Conservation (phyloP, 2,329 filamentous ascomycete genomes). For the Fusarium xylarioides region DNA sequence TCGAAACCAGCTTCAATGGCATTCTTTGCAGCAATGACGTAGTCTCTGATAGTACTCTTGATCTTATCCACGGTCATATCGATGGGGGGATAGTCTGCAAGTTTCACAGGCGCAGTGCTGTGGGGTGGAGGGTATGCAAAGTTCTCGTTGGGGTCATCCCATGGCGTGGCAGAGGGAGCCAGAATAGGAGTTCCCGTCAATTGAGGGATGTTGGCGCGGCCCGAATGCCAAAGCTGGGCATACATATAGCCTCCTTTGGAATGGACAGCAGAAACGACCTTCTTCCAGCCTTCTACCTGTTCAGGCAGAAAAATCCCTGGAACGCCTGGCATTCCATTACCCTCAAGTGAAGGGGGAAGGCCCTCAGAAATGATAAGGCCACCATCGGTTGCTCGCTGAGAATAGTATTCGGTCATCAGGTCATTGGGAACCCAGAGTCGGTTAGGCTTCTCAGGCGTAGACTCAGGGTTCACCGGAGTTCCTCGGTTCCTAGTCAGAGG, state of each 20-base stretch:
- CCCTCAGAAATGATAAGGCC: conserved; percentile 56
- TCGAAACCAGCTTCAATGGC: conserved; percentile 65
- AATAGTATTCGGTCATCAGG: conserved; percentile 55
- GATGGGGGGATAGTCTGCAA: conserved; percentile 44
- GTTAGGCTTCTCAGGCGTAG: conserved; percentile 58
- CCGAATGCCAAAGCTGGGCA: conserved; percentile 65
- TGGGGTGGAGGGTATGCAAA: conserved; percentile 51
- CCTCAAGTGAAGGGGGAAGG: conserved; percentile 58
- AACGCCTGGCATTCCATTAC: conserved; percentile 53
- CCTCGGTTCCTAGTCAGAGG: conserved; percentile 64
- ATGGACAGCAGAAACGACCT: conserved; percentile 69
- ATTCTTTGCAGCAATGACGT: conserved; percentile 46
- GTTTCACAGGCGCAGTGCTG: conserved; percentile 50
- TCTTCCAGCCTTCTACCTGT: conserved; percentile 67
- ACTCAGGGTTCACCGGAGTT: conserved; percentile 53
- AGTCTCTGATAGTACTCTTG: conserved; percentile 44
- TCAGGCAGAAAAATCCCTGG: conserved; percentile 66
- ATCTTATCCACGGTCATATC: conserved; percentile 55
- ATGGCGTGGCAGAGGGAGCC: conserved; percentile 54
- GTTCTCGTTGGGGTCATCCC: conserved; percentile 54
- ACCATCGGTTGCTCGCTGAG: conserved; percentile 52
- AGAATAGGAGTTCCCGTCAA: conserved; percentile 49
- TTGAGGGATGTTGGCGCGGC: conserved; percentile 50
- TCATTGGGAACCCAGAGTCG: conserved; percentile 50
- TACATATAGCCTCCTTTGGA: conserved; percentile 67